Conservation (phyloP, 2,329 filamentous ascomycete species). For the Calonectria pteridis region DNA sequence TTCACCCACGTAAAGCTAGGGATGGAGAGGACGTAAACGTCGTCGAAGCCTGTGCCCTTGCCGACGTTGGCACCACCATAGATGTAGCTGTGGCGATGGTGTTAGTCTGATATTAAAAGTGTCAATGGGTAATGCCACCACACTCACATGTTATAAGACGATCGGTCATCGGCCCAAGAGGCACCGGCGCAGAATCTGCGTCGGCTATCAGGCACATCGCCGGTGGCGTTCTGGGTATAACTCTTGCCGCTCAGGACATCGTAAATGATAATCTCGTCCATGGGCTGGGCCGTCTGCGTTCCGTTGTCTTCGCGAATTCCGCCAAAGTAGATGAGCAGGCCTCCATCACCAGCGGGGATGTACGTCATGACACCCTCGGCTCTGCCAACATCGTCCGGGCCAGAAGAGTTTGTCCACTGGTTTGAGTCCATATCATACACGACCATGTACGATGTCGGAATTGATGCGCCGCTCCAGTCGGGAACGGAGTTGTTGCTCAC, state of each 20-base stretch:
- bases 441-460: conserved; percentile 64
- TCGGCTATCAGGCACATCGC: conserved; percentile 62
- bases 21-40: conserved; percentile 70
- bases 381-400: conserved; percentile 64
- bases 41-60: conserved; percentile 65
- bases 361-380: conserved; percentile 73
- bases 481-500: conserved; percentile 65
- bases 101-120: background rate
- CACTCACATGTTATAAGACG: conserved; percentile 73
- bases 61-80: conserved; percentile 69
- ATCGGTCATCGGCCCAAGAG: conserved; percentile 69
- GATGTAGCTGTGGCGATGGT: conserved; percentile 61
- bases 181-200: conserved; percentile 72
- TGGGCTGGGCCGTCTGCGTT: conserved; percentile 56
- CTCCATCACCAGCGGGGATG: conserved; percentile 69
- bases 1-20: conserved; percentile 74
- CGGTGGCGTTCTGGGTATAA: conserved; percentile 69
- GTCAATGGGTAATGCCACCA: conserved; percentile 9
- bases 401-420: conserved; percentile 64
- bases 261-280: conserved; percentile 68
- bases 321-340: conserved; percentile 74
- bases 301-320: conserved; percentile 66
- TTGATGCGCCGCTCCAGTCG: conserved; percentile 59
- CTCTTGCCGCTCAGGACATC: conserved; percentile 70
- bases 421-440: conserved; percentile 68